Conservation (phyloP, 345 rosid species). For the Ailanthus altissimus region DNA sequence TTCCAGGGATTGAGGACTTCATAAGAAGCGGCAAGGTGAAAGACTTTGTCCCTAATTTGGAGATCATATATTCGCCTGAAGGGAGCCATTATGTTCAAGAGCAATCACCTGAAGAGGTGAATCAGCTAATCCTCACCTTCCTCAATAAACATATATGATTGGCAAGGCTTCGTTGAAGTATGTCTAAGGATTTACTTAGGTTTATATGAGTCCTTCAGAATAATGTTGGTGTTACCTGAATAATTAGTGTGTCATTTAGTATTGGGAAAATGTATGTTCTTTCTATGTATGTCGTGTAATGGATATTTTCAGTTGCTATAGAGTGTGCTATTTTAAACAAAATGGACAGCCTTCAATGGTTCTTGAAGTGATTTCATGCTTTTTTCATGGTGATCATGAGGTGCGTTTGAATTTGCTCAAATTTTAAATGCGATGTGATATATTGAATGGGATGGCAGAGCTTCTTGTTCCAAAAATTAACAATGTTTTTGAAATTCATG, state of each 20-base stretch:
- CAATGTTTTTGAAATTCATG: neutral
- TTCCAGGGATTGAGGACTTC: constrained; percentile 54
- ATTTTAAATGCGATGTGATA: neutral
- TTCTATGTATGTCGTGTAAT: neutral
- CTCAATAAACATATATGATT: constrained; percentile 34
- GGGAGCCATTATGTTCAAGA: constrained; percentile 62
- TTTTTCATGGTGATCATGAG: neutral
- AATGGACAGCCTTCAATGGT: neutral
- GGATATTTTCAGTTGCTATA: neutral
- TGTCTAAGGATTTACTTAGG: neutral
- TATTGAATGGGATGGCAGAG: neutral
- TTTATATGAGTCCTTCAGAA: neutral
- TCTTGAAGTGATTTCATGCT: neutral
- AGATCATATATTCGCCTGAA: constrained; percentile 46
- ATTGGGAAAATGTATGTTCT: neutral
- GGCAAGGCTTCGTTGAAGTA: neutral
- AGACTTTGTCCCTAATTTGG: constrained; percentile 47
- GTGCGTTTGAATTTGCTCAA: neutral
- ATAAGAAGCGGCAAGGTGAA: constrained; percentile 42
- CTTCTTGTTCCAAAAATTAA: neutral
- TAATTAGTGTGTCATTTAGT: constrained; percentile 2
- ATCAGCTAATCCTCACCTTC: constrained; percentile 47
- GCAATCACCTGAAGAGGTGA: constrained; percentile 53
- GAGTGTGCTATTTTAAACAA: neutral
- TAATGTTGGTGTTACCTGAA: neutral